Base-by-base conservation (phyloP, 108 stramenopile genomes). In the Cylindrotheca closterium region DNA sequence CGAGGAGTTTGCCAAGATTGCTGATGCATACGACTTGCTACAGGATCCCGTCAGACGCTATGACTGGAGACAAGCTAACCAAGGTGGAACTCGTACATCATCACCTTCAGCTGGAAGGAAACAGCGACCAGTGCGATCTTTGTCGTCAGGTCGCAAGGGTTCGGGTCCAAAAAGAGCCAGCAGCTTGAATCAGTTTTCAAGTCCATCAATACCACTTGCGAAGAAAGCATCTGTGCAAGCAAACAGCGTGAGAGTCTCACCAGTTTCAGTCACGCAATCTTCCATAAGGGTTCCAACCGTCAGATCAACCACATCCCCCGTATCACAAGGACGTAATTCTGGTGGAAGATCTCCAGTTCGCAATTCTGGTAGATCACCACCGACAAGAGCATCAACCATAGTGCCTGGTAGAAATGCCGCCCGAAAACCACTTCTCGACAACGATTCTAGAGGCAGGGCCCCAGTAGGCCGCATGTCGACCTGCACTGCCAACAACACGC, bases 1-100 rank as follows among this genome's bases (percentile, higher is more conserved):
- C 54, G 54, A 55, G 5, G n/a, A 12, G 51, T 96, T 96, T 67
- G 59, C 85, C 46, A 51, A 84, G 42, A 78, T 94, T 25, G 87
- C 86, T n/a, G 58, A 84, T 65, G 95, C 95, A 10, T 90, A 93
- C 54, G 74, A 85, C 55, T 70, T 80, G 15, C 60, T 96, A 5
- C 74, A 77, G 25, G 91, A 96, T 60, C 73, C 70, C 8, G 46
- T 47, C 2, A 56, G 55, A 31, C 57, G 84, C 18, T 67, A 75
- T 12, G 34, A 54, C 17, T 89, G 85, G 45, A 85, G 86, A 70
- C 26, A 55, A 55, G 3, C 23, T 28, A 26, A 55, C 4, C 19
- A 51, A 19, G n/a, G n/a, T n/a, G n/a, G n/a, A n/a, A n/a, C n/a
- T n/a, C n/a, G n/a, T n/a, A n/a, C n/a, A n/a, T n/a, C n/a, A n/a